Conservation (phyloP, 345 rosid species). For the Salix udensis region DNA sequence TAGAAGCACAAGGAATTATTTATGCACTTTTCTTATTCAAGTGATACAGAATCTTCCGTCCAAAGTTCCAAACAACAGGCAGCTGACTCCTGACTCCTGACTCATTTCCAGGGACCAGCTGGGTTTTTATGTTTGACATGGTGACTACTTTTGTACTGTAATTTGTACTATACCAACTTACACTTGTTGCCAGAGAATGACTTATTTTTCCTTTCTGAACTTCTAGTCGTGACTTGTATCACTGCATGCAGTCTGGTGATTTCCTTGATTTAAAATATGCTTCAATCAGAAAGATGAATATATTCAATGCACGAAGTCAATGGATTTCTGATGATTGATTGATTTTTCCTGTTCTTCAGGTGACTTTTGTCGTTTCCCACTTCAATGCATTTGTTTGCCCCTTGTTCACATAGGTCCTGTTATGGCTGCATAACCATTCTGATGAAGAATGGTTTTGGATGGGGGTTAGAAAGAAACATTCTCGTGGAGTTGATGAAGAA, state of each 20-base stretch:
- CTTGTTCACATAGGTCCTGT: no score
- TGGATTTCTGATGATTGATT: background rate
- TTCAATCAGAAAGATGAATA: background rate
- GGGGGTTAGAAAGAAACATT: background rate
- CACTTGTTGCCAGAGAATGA: background rate
- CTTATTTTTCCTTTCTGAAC: background rate
- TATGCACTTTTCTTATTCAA: background rate
- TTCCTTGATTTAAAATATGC: background rate
- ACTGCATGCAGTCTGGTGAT: background rate
- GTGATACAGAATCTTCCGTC: background rate
- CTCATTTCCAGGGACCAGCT: background rate
- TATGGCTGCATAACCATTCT: no score
- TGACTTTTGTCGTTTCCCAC: conserved; percentile 75
- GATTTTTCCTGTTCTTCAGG: conserved; percentile 43
- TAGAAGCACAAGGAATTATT: background rate
- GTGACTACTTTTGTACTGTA: background rate
- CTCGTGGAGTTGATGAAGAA: conserved; percentile 14
- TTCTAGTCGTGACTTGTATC: background rate
- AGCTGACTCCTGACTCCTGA: background rate
- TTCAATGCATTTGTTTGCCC: no score
- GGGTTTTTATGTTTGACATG: background rate
- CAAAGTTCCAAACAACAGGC: background rate
- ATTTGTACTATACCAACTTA: background rate
- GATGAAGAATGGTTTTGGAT: no score
- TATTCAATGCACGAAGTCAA: background rate